These are phyloP conservation scores for Hamamelis virginiana DNA, from an alignment of 164 flowering plant genomes.

Conservation along the genomic window DNA sequence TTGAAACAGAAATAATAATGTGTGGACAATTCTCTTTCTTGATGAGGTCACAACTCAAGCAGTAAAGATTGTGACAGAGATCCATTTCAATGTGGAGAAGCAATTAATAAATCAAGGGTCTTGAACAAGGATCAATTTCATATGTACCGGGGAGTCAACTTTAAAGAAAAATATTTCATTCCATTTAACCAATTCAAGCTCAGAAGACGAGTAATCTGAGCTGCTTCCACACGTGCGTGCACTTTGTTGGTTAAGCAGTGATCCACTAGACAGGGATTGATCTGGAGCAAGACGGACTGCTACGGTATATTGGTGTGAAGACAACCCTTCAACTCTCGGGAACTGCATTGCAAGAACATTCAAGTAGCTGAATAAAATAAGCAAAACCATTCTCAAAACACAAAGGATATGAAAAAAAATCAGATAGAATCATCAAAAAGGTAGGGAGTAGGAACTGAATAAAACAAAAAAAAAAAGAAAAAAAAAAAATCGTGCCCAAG, in stretches of 20 bases:
- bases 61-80: not conserved
- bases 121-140: not conserved
- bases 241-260: conserved; percentile 58
- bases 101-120: not conserved
- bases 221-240: conserved; percentile 80
- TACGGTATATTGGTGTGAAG: conserved; percentile 55
- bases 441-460: not conserved
- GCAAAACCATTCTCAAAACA: not conserved
- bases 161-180: conserved; percentile 87
- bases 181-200: conserved; percentile 64
- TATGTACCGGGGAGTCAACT: conserved; percentile 71
- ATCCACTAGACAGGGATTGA: conserved; percentile 26
- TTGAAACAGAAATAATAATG: no score
- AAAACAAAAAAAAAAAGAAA: not conserved
- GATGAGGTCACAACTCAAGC: no score
- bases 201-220: conserved; percentile 38
- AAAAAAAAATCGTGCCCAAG: no score
- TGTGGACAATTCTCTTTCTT: no score
- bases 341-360: conserved; percentile 47
- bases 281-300: conserved; percentile 55
- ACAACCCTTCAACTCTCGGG: conserved; percentile 46
- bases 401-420: not conserved
- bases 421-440: not conserved
- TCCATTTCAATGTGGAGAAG: not conserved
- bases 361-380: not conserved